Conservation (phyloP, 129 eudicot genomes). For the Flaveria linearis region DNA sequence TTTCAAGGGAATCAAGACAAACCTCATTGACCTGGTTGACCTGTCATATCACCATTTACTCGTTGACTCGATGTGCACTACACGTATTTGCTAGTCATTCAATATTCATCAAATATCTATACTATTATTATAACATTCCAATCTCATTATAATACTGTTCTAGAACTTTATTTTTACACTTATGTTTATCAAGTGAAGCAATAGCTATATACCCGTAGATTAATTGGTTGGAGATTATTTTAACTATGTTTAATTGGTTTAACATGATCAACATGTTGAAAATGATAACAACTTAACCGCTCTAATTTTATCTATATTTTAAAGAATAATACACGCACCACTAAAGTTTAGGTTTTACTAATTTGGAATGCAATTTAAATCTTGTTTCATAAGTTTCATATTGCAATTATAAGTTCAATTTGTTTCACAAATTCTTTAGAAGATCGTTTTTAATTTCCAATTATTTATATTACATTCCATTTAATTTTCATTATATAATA, state of each 20-base stretch:
- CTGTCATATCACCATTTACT: slow-evolving; percentile 60
- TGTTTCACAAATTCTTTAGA: neutral
- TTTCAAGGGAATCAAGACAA: slow-evolving; percentile 22
- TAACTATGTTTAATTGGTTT: neutral
- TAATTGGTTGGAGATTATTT: no score
- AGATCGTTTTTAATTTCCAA: neutral
- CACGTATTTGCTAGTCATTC: slow-evolving; percentile 27
- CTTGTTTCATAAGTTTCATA: neutral
- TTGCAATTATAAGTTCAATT: neutral
- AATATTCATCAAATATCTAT: neutral
- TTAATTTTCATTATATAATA: neutral
- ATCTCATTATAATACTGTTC: neutral
- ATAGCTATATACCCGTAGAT: neutral
- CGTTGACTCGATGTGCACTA: slow-evolving; percentile 45
- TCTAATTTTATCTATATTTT: no score
- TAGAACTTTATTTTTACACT: neutral
- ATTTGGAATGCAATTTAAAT: neutral
- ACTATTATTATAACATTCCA: neutral
- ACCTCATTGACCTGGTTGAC: slow-evolving; percentile 49
- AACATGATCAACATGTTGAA: no score
- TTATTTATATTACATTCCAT: neutral
- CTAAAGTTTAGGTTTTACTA: neutral
- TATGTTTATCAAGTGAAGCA: neutral
- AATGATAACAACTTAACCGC: no score
- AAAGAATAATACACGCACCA: neutral